Percentiles rank a stretch among this genome's conserved stretches.
Evolutionary conservation across 164 flowering plant genomes (phyloP).

Genomic region (Echeveria elegans): DNA sequence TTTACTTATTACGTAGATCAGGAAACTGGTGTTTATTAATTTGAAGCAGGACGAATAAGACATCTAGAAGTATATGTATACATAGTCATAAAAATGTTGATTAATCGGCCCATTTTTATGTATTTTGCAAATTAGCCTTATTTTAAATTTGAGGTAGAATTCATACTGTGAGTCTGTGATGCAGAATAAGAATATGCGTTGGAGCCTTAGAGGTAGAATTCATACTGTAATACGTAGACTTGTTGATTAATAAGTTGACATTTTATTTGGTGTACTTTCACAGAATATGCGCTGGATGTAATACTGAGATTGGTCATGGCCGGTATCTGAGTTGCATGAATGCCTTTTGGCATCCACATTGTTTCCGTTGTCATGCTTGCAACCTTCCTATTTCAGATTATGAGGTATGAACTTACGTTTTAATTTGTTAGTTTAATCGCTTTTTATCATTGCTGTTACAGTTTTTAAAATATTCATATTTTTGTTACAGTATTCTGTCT

Average conservation of each 20-base stretch:
- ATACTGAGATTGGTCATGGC: constrained; percentile 85
- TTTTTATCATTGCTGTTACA: not conserved
- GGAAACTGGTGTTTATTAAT: not conserved
- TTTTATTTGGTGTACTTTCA: not conserved
- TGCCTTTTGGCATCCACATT: constrained; percentile 91
- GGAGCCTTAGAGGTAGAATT: not conserved
- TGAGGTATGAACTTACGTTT: constrained; percentile 45
- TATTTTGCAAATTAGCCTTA: not conserved
- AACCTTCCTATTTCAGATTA: constrained; percentile 73
- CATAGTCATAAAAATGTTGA: not conserved
- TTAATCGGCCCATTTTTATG: not conserved
- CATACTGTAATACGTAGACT: no score
- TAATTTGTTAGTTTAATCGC: not conserved
- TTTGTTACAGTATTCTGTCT: constrained; percentile 71
- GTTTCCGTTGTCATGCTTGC: constrained; percentile 87
- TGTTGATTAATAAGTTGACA: not conserved
- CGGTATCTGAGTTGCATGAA: constrained; percentile 90
- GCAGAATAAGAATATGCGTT: no score
- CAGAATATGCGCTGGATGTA: constrained; percentile 92
- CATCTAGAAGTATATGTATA: not conserved
- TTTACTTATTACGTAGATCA: not conserved
- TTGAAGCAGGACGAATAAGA: not conserved
- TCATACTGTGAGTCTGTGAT: not conserved
- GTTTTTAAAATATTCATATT: not conserved
- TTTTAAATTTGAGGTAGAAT: not conserved